Base-by-base conservation (phyloP, 352 stramenopile species). In the Phytophthora boehmeriae region DNA sequence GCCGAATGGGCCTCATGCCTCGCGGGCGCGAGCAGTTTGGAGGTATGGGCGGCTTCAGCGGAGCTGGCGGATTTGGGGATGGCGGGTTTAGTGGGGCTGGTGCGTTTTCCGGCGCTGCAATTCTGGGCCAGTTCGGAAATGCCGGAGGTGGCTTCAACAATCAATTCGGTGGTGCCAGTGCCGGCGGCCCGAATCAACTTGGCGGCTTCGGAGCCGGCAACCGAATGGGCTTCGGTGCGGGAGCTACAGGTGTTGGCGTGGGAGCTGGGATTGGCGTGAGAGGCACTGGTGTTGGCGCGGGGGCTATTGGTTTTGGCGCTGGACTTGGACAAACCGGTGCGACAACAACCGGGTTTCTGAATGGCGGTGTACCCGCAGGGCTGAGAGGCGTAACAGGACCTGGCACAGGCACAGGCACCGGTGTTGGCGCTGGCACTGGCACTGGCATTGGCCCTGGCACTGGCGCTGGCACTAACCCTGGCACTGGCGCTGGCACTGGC, bases 11-110 rank as follows among this genome's bases (percentile, higher is more conserved):
- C 10, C 57, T 46, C 8, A 42, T 61, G 50, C 8, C 35, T 3
- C 59, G 60, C 53, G 39, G 41, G 0, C 60, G 54, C 36, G 59
- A 70, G 11, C 66, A 69, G 45, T 74, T 68, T 34, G 47, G 43
- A 10, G 44, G n/a, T 30, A 30, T 6, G 25, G 25, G 25, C 6
- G 25, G 25, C 25, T 30, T 30, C 25, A 30, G 6, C 25, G 25
- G 25, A 30, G 25, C 25, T 30, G 25, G 25, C 25, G 25, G 25
- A 30, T 3, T 6, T 30, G 25, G 25, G 6, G 25, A 6, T 30
- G 25, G 25, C 3, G 25, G 25, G 3, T 42, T 16, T 3, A 42
- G 10, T 42, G 35, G 35, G 5, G 46, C 41, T 20, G 34, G 44
- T 11, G 32, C n/a, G 25, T 1, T 54, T 62, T n/a, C 35, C 16